phyloP scores from a whole-genome alignment of 179 eudicot species.

The Monotropa hypopitys region DNA sequence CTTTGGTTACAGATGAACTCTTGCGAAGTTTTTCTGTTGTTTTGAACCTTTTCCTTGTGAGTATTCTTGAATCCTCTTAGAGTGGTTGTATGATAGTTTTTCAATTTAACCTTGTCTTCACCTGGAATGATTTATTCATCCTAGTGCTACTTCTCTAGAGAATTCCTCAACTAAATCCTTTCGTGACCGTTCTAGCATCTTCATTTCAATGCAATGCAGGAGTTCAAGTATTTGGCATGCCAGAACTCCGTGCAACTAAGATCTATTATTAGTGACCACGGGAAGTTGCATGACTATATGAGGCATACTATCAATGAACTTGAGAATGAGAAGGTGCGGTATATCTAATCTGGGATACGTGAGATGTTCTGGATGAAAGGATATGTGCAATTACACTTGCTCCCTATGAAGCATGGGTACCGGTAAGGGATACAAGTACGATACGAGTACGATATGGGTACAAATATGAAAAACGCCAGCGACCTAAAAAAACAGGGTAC shows the following conservation, averaged over 20 bases:
- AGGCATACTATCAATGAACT: conserved; percentile 38
- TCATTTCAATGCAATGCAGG: conserved; percentile 26
- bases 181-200: background rate
- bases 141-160: background rate
- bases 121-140: background rate
- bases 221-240: conserved; percentile 30
- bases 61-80: conserved; percentile 17
- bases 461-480: too few species aligned
- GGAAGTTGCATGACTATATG: conserved; percentile 25
- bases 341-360: background rate
- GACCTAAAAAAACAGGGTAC: too few species aligned
- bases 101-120: background rate
- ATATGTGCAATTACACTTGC: background rate
- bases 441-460: too few species aligned
- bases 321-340: conserved; percentile 64
- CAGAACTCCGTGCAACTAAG: conserved; percentile 30
- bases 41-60: conserved; percentile 36
- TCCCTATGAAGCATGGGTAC: too few species aligned
- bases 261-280: conserved; percentile 28
- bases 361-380: background rate
- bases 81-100: background rate
- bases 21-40: conserved; percentile 25
- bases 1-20: conserved; percentile 48
- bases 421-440: too few species aligned
- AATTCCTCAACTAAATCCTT: background rate